Percentiles rank a stretch among this genome's conserved stretches.
Conservation (phyloP, 768 basidiomycete species). For the Heimioporus sp. region DNA sequence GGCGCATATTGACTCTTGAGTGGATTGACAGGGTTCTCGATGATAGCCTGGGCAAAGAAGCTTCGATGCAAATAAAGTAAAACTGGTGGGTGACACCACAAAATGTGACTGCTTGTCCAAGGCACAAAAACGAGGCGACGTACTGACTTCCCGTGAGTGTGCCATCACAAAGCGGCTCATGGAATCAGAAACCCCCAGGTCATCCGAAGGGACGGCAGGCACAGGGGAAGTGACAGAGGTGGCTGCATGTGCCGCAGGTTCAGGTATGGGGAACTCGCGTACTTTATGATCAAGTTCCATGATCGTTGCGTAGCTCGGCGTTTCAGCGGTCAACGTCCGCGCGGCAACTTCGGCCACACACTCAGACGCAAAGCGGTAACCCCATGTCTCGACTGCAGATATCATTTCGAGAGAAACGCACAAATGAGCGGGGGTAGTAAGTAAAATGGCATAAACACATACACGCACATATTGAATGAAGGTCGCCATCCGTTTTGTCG, state of each 20-base stretch:
- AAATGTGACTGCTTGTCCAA: neutral
- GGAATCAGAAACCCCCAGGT: slow-evolving; percentile 19
- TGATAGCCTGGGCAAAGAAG: slow-evolving; percentile 72
- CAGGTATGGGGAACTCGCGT: slow-evolving; percentile 60
- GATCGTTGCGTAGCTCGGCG: slow-evolving; percentile 61
- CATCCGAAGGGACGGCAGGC: slow-evolving; percentile 11
- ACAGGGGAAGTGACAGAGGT: slow-evolving; percentile 32
- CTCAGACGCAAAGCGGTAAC: slow-evolving; percentile 61
- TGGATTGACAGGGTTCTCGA: slow-evolving; percentile 64
- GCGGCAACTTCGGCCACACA: slow-evolving; percentile 63
- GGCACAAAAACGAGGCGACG: slow-evolving; percentile 14
- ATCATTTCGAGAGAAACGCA: no score
- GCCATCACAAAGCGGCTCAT: slow-evolving; percentile 41
- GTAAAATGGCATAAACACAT: neutral
- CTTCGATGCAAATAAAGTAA: slow-evolving; percentile 63
- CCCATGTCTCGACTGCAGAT: slow-evolving; percentile 56
- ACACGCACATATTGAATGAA: slow-evolving; percentile 25
- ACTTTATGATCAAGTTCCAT: slow-evolving; percentile 69
- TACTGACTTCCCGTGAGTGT: slow-evolving; percentile 36
- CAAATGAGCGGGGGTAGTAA: neutral
- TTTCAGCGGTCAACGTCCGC: slow-evolving; percentile 59
- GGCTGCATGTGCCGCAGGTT: slow-evolving; percentile 38
- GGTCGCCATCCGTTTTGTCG: slow-evolving; percentile 21
- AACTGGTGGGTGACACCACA: slow-evolving; percentile 32
- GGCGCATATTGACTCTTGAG: slow-evolving; percentile 62